Base-by-base conservation (phyloP, 192 early-diverging fungal species). In the Backusella parvicylindrica region DNA sequence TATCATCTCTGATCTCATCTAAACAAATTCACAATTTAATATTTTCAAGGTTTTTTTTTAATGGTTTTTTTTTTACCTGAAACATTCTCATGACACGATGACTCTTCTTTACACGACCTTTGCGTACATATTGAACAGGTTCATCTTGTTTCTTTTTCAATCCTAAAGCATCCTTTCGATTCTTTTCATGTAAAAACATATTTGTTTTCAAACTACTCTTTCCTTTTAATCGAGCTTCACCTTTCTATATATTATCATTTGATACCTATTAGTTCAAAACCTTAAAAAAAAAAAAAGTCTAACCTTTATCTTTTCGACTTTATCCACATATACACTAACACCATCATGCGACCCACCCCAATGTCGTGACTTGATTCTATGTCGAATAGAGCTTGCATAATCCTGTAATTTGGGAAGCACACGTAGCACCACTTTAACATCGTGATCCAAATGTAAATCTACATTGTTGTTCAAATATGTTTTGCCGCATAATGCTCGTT, bases 341-440 rank as follows among this genome's bases (percentile, higher is more conserved):
- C 94, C 94, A 77, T 93, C 89, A 81, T 95, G 94, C 33, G 85
- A 82, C 2, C 84, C 81, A 8, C 83, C 89, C 94, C 94, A 95
- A 16, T 86, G 87, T 28, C 91, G 78, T 49, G 88, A 90, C 36
- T 87, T 84, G 13, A 88, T 77, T 28, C 84, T 72, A 79, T 88
- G 49, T 23, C 83, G 85, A n/a, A 87, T 73, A 0, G 88, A 90
- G 8, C 91, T 90, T 28, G 89, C 86, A 81, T 96, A 96, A 11
- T 83, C 81, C 18, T 82, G 79, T 13, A 96, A 81, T 28, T 89
- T 90, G 0, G 95, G 95, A 0, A 94, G 74, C 0, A 94, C 85
- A 13, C 92, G 84, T 21, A 96, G 72, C 3, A 85, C 91, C 9
- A 93, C 90, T 37, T 84, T 74, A 23, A 96, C 63, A 73, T 95